Evolutionary conservation across 2,329 filamentous ascomycete species (phyloP).

Genomic region (Neoarthrinium moseri): DNA sequence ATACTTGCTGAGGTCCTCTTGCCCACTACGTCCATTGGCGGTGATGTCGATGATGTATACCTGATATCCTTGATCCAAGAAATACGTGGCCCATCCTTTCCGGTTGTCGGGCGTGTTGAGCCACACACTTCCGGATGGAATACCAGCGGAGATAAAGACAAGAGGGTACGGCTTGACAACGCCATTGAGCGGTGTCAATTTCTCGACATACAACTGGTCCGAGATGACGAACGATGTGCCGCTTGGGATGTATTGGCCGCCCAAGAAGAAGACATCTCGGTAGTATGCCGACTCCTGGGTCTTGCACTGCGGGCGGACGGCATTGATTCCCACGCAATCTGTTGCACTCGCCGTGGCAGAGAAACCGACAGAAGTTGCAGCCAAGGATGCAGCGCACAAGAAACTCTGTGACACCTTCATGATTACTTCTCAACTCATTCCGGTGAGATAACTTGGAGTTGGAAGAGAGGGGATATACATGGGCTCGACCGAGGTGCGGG

Average conservation of each 20-base stretch:
- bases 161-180: conserved; percentile 7
- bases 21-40: conserved; percentile 17
- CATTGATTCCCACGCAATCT: conserved; percentile 14
- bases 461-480: too few species aligned
- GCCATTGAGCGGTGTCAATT: conserved; percentile 7
- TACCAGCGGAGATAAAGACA: conserved; percentile 7
- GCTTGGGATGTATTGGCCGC: conserved; percentile 8
- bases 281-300: conserved; percentile 13
- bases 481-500: too few species aligned
- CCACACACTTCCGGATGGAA: conserved; percentile 28
- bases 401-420: too few species aligned
- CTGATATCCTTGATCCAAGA: conserved; percentile 41
- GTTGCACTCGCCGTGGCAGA: too few species aligned
- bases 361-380: too few species aligned
- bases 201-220: conserved; percentile 11
- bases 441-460: too few species aligned
- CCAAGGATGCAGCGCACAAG: too few species aligned
- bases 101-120: conserved; percentile 46
- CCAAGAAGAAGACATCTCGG: conserved; percentile 9
- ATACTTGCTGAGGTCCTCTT: conserved; percentile 19
- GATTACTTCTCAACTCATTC: too few species aligned
- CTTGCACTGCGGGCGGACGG: conserved; percentile 14
- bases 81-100: conserved; percentile 45
- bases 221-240: not conserved
- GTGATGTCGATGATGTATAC: conserved; percentile 38